phyloP scores from a whole-genome alignment of 192 early-diverging fungal species.

The Entomortierella beljakovae region DNA sequence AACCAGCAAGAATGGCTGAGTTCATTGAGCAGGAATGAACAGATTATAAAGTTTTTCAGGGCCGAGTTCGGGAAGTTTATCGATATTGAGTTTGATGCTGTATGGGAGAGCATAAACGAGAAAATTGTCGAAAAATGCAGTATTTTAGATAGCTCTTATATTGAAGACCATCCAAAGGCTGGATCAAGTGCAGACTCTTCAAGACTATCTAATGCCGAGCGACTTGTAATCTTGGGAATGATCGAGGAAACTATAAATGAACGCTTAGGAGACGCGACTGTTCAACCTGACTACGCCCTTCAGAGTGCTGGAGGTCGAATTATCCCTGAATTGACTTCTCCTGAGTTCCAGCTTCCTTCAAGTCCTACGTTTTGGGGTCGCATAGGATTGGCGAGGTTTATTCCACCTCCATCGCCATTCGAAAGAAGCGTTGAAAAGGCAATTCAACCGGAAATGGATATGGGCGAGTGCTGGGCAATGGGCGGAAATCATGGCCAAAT shows the following conservation, averaged over 20 bases:
- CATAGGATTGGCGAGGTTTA: not conserved
- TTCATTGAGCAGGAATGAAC: too few relatives aligned
- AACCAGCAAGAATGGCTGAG: too few relatives aligned
- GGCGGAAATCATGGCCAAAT: constrained; percentile 66
- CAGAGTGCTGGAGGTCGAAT: constrained; percentile 70
- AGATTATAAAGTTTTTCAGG: not conserved
- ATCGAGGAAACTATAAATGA: constrained; percentile 65
- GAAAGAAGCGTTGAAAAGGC: constrained; percentile 28
- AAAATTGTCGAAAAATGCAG: not conserved
- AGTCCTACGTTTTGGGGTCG: constrained; percentile 19
- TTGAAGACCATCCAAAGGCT: too few relatives aligned
- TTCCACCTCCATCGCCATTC: constrained; percentile 4
- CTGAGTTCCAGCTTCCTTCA: constrained; percentile 55
- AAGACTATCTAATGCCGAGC: not conserved
- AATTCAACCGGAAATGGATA: constrained; percentile 57
- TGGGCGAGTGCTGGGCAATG: constrained; percentile 83
- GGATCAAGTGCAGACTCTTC: not conserved
- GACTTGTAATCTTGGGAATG: constrained; percentile 49
- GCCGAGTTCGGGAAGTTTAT: constrained; percentile 8
- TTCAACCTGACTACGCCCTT: constrained; percentile 75
- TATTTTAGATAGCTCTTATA: too few relatives aligned
- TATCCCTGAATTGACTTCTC: constrained; percentile 64
- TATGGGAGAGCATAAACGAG: constrained; percentile 8
- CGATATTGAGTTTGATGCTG: not conserved
- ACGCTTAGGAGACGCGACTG: constrained; percentile 24